Conservation (phyloP, 805 yeast species). For the Kodamaea kaohsiungensis region DNA sequence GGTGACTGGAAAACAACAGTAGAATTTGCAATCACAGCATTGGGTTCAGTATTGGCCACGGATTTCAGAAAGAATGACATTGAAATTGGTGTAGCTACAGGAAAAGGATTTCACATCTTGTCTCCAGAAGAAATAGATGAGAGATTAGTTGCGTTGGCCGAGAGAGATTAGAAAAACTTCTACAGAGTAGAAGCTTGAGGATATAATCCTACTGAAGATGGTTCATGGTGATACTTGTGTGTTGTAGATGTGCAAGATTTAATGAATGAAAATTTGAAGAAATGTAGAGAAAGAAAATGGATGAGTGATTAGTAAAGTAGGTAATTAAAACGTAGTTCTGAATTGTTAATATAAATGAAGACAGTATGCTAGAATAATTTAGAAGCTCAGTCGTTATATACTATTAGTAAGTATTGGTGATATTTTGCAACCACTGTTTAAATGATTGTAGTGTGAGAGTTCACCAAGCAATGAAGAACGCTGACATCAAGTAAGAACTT, state of each 20-base stretch:
- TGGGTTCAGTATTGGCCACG: constrained; percentile 84
- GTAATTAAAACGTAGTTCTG: too few relatives aligned
- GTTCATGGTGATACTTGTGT: background rate
- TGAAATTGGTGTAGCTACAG: constrained; percentile 88
- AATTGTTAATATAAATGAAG: too few relatives aligned
- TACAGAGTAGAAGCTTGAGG: background rate
- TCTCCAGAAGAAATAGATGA: constrained; percentile 90
- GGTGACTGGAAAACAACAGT: constrained; percentile 90
- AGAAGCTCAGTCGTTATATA: too few relatives aligned
- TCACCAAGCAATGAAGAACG: too few relatives aligned
- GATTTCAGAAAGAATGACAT: constrained; percentile 93
- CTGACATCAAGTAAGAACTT: too few relatives aligned
- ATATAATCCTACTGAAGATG: background rate
- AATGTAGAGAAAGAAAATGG: background rate
- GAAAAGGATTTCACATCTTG: constrained; percentile 68
- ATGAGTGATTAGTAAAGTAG: background rate
- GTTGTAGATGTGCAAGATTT: background rate
- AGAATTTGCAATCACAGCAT: constrained; percentile 83
- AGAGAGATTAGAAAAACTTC: constrained; percentile 65
- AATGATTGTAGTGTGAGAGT: too few relatives aligned
- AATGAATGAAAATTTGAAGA: background rate
- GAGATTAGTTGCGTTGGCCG: constrained; percentile 91
- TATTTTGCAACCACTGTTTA: too few relatives aligned
- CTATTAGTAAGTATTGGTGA: too few relatives aligned
- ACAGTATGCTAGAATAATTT: too few relatives aligned